These are phyloP conservation scores for Amaranthus palmeri DNA, from an alignment of 148 eudicot species.

Conservation along the genomic window DNA sequence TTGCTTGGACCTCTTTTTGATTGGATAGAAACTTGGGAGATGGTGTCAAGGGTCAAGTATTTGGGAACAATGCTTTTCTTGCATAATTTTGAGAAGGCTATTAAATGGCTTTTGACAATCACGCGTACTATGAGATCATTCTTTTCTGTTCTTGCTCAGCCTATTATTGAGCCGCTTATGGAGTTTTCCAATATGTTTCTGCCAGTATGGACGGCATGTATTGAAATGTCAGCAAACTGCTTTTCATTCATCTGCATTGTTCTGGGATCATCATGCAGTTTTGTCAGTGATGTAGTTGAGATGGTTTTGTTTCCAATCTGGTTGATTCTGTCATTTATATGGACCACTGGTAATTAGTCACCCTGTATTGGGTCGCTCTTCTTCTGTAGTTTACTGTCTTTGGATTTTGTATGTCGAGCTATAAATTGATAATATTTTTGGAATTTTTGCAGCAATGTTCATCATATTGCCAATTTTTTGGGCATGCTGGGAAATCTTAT, in stretches of 20 bases:
- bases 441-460: constrained; percentile 47
- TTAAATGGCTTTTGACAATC: constrained; percentile 70
- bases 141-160: constrained; percentile 68
- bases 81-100: constrained; percentile 83
- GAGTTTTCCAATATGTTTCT: constrained; percentile 43
- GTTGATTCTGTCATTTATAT: constrained; percentile 51
- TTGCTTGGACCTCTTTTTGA: constrained; percentile 86
- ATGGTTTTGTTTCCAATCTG: constrained; percentile 65
- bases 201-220: constrained; percentile 57
- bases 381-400: not conserved
- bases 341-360: constrained; percentile 62
- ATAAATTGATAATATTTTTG: constrained; percentile 9
- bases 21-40: constrained; percentile 99
- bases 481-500: constrained; percentile 61
- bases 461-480: constrained; percentile 69
- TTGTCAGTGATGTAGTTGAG: constrained; percentile 47
- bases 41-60: constrained; percentile 84
- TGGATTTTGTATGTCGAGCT: constrained; percentile 4
- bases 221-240: constrained; percentile 35
- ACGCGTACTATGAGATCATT: constrained; percentile 62
- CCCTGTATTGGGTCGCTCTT: not conserved
- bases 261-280: constrained; percentile 46
- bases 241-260: constrained; percentile 47
- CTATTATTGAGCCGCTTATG: constrained; percentile 63
- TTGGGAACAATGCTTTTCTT: constrained; percentile 95